Evolutionary conservation across 352 stramenopile species (phyloP).

Genomic region (Phytophthora pistaciae): DNA sequence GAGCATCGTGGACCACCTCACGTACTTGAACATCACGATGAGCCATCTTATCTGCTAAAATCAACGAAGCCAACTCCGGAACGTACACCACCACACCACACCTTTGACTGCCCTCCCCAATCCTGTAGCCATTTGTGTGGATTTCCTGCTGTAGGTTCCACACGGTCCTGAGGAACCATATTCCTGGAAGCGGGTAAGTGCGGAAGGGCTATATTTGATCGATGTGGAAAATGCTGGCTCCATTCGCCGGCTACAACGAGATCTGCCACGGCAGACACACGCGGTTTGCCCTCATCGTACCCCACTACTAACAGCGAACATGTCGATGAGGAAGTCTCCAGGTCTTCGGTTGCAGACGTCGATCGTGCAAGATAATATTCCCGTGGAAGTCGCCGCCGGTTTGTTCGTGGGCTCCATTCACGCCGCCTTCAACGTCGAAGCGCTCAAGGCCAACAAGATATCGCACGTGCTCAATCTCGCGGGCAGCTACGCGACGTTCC

Average conservation of each 20-base stretch:
- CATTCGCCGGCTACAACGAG: slow-evolving; percentile 22
- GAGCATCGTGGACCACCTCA: slow-evolving; percentile 88
- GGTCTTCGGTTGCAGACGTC: slow-evolving; percentile 69
- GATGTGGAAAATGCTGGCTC: slow-evolving; percentile 6
- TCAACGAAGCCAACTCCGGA: slow-evolving; percentile 13
- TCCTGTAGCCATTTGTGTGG: slow-evolving; percentile 1
- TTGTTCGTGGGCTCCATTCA: slow-evolving; percentile 91
- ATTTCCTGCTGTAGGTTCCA: slow-evolving; percentile 12
- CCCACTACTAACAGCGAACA: slow-evolving; percentile 4
- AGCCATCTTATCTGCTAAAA: slow-evolving; percentile 87
- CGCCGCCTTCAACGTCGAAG: slow-evolving; percentile 88
- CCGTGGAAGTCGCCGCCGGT: slow-evolving; percentile 64
- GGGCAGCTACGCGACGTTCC: slow-evolving; percentile 88
- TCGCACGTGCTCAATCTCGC: slow-evolving; percentile 90
- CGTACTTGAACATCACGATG: slow-evolving; percentile 91
- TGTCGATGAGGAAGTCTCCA: slow-evolving; percentile 63
- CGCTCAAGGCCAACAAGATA: slow-evolving; percentile 77
- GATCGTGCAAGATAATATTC: slow-evolving; percentile 89
- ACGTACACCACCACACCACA: background rate
- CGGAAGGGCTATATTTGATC: slow-evolving; percentile 38
- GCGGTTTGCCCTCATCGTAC: background rate
- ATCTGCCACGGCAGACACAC: slow-evolving; percentile 19
- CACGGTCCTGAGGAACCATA: slow-evolving; percentile 23
- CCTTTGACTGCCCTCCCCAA: slow-evolving; percentile 13
- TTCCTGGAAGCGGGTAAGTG: slow-evolving; percentile 23